phyloP scores from a whole-genome alignment of 257 asterid species.

The Solanum sitiens region DNA sequence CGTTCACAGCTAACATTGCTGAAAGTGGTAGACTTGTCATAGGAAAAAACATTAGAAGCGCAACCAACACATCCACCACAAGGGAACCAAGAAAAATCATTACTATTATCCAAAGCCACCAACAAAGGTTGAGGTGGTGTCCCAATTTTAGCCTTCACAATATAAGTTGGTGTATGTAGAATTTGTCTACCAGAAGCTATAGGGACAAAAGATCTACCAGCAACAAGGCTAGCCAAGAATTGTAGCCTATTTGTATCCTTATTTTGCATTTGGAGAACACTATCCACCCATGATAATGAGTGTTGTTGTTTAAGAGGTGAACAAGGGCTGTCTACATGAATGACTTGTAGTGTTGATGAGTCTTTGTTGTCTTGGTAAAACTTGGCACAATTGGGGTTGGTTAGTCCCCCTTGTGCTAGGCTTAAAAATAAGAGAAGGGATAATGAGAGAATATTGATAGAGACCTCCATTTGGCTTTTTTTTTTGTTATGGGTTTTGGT shows the following conservation, averaged over 20 bases:
- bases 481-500: neutral
- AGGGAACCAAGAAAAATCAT: conserved; percentile 76
- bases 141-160: conserved; percentile 53
- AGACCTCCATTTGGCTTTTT: neutral
- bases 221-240: conserved; percentile 53
- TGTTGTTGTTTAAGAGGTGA: conserved; percentile 41
- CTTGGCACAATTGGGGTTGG: conserved; percentile 18
- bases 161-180: conserved; percentile 60
- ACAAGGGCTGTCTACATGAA: conserved; percentile 57
- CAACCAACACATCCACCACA: conserved; percentile 71
- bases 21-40: conserved; percentile 53
- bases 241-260: conserved; percentile 47
- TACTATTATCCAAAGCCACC: conserved; percentile 74
- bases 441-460: conserved; percentile 7
- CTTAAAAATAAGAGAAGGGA: conserved; percentile 13
- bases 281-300: conserved; percentile 49
- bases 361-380: conserved; percentile 11
- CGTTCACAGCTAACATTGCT: conserved; percentile 47
- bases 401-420: conserved; percentile 8
- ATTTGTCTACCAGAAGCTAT: conserved; percentile 63
- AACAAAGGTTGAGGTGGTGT: conserved; percentile 62
- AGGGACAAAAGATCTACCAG: conserved; percentile 51
- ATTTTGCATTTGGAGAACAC: conserved; percentile 59
- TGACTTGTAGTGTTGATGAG: conserved; percentile 50
- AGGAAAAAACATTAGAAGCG: conserved; percentile 26